Evolutionary conservation across 495 filamentous ascomycete genomes (phyloP).

Genomic region (Penicillium simplicissimum): DNA sequence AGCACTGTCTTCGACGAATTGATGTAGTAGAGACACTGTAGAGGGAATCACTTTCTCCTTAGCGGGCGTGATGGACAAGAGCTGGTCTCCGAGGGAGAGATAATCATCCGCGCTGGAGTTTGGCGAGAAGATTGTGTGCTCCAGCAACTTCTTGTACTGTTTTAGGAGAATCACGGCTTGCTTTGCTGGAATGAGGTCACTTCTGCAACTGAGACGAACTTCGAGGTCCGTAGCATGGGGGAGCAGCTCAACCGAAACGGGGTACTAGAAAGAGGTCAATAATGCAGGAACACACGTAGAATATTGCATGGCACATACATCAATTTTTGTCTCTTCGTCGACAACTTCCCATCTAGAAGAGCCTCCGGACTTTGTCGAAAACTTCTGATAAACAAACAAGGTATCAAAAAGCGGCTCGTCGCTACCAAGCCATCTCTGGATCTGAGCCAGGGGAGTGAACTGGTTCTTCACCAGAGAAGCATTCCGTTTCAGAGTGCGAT

Average conservation of each 20-base stretch:
- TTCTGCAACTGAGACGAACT: conserved; percentile 62
- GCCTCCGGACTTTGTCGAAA: conserved; percentile 21
- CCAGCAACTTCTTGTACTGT: conserved; percentile 34
- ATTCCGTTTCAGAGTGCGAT: conserved; percentile 61
- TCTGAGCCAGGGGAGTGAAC: conserved; percentile 62
- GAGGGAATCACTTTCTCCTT: conserved; percentile 31
- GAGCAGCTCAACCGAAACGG: conserved; percentile 72
- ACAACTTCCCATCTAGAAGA: conserved; percentile 45
- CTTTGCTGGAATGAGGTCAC: conserved; percentile 57
- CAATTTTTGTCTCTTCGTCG: conserved; percentile 56
- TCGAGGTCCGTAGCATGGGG: conserved; percentile 47
- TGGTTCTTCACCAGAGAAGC: conserved; percentile 63
- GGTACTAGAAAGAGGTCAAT: conserved; percentile 46
- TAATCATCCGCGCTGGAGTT: conserved; percentile 25
- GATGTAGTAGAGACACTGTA: conserved; percentile 31
- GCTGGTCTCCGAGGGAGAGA: conserved; percentile 17
- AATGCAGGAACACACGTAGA: not conserved
- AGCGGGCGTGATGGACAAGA: conserved; percentile 53
- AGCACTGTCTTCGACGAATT: conserved; percentile 49
- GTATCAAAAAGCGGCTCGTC: conserved; percentile 72
- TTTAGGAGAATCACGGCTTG: conserved; percentile 53
- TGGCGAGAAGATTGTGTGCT: conserved; percentile 29
- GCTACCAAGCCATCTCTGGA: conserved; percentile 65
- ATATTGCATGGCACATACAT: conserved; percentile 41
- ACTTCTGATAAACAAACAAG: conserved; percentile 75